Evolutionary conservation across 225 moss, liverwort and hornwort genomes (phyloP).

Genomic region (Pseudoscleropodium purum): DNA sequence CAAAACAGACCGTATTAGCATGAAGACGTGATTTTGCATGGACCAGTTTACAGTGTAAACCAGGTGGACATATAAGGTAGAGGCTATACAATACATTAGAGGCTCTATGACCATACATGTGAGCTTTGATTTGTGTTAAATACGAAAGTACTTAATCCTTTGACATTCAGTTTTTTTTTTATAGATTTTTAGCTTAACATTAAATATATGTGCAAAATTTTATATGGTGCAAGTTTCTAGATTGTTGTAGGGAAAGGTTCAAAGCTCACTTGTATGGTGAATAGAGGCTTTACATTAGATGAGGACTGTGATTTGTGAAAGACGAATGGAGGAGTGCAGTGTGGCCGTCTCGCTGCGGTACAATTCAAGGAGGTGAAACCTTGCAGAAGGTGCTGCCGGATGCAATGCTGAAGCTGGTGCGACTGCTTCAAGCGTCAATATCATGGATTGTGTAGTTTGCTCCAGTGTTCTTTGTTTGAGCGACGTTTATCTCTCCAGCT

Average conservation of each 20-base stretch:
- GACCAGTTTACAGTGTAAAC: neutral
- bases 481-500: neutral
- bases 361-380: neutral
- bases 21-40: neutral
- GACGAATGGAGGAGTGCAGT: neutral
- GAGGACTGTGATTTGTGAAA: neutral
- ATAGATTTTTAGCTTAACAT: neutral
- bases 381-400: neutral
- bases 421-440: neutral
- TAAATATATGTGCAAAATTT: too few relatives aligned
- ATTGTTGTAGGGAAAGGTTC: neutral
- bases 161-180: neutral
- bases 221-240: neutral
- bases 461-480: neutral
- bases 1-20: neutral
- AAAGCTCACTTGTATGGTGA: neutral
- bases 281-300: neutral
- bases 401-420: neutral
- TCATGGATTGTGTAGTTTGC: neutral
- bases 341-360: neutral
- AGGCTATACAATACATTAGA: neutral
- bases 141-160: neutral
- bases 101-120: neutral
- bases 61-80: neutral
- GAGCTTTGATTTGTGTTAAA: neutral